A percentile compares a stretch with the other conserved stretches of the same genome.
These are phyloP conservation scores for Protea cynaroides DNA, from an alignment of 164 flowering plant species.

Conservation along the genomic window DNA sequence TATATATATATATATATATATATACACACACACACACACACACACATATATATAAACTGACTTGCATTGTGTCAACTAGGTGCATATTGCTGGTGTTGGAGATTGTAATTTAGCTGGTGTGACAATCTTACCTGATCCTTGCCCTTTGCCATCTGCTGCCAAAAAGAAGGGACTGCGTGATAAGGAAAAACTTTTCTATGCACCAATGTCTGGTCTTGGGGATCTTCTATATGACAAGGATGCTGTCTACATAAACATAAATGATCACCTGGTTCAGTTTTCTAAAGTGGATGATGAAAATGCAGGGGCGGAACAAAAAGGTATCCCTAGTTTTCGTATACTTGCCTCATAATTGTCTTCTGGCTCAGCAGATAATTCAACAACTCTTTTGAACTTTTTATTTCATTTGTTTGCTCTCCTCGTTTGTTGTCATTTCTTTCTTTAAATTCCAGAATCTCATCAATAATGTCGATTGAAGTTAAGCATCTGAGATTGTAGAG, in stretches of 20 bases:
- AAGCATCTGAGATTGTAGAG: too few species aligned
- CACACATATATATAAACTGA: too few species aligned
- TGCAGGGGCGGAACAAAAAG: constrained; percentile 33
- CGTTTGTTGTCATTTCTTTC: too few species aligned
- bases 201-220: constrained; percentile 97
- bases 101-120: constrained; percentile 69
- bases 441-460: too few species aligned
- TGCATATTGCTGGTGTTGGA: constrained; percentile 97
- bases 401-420: too few species aligned
- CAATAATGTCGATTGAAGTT: too few species aligned
- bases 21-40: too few species aligned
- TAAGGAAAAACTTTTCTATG: constrained; percentile 90
- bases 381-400: too few species aligned
- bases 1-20: too few species aligned
- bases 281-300: constrained; percentile 59
- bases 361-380: too few species aligned
- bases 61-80: constrained; percentile 34
- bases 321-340: constrained; percentile 21
- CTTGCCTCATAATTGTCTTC: neutral
- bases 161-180: constrained; percentile 96
- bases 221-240: constrained; percentile 95
- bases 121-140: constrained; percentile 42
- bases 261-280: constrained; percentile 80
- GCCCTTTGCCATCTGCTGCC: constrained; percentile 94
- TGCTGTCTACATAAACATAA: constrained; percentile 91